Base-by-base conservation (phyloP, 2,329 filamentous ascomycete genomes). In the Calonectria fujianensis region DNA sequence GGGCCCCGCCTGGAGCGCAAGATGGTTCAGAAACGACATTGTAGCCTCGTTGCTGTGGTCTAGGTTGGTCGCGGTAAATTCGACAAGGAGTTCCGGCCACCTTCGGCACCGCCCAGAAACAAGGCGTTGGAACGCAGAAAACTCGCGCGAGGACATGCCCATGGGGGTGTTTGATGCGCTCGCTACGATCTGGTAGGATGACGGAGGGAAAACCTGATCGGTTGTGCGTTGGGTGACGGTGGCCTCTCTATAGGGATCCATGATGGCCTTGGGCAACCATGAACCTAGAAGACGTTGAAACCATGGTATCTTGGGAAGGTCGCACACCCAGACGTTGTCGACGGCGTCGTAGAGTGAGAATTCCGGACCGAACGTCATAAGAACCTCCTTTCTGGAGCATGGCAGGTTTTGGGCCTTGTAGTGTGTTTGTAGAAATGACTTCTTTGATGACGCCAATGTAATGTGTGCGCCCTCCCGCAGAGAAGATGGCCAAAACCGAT, bases 21-120 rank as follows among this genome's bases (percentile, higher is more conserved):
- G 82, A 13, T 91, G 88, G 1, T 84, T 83, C 2, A 94, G 79
- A 0, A 93, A 79, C 0, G 85, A 75, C 61, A 87, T 86, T 0
- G 89, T 90, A 0, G 89, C 87, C 27, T 91, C 88, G 0, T 88
- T 88, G n/a, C 89, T 91, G 75, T 94, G 91, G 75, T 93, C 93
- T 6, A 95, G 72, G 73, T 90, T 82, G 1, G 89, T 87, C 0
- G 89, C 88, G 0, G 85, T 89, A 3, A 92, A 77, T 70, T 92
- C 90, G 0, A 86, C 80, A 0, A 91, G 79, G 0, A 91, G 84
- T 0, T 85, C 82, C 1, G 86, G 76, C 90, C 90, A 92, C 1
- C 90, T 85, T 0, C 87, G 83, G 20, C 85, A 78, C 6, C 84
- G 86, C 0, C 90, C 90, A 0, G 86, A 84, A 2, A 90, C 79